These are phyloP conservation scores for Mycena olivaceomarginata DNA, from an alignment of 768 basidiomycete species.

Conservation along the genomic window DNA sequence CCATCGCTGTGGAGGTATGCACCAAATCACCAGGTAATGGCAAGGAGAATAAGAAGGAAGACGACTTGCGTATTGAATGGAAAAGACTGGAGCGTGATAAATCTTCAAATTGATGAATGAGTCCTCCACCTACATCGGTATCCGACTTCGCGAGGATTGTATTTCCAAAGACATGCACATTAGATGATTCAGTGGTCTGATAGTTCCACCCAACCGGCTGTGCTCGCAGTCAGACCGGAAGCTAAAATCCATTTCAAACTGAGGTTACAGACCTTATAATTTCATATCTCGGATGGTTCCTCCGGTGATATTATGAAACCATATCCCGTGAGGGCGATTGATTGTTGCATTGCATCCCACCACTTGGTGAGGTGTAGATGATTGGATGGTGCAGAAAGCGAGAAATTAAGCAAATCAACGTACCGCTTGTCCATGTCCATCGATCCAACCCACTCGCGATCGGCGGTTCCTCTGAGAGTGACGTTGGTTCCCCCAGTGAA, in stretches of 20 bases:
- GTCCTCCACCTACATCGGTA: slow-evolving; percentile 39
- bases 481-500: slow-evolving; percentile 59
- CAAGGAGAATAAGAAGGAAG: slow-evolving; percentile 26
- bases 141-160: slow-evolving; percentile 58
- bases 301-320: slow-evolving; percentile 56
- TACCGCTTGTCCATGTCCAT: slow-evolving; percentile 57
- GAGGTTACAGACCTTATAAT: slow-evolving; percentile 42
- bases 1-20: slow-evolving; percentile 33
- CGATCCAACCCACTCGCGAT: slow-evolving; percentile 63
- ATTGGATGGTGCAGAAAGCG: slow-evolving; percentile 30
- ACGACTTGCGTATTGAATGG: slow-evolving; percentile 47
- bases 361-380: slow-evolving; percentile 48
- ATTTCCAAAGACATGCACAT: slow-evolving; percentile 55
- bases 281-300: slow-evolving; percentile 60
- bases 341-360: slow-evolving; percentile 60
- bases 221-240: slow-evolving; percentile 10
- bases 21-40: slow-evolving; percentile 18
- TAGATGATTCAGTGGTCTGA: slow-evolving; percentile 52
- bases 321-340: slow-evolving; percentile 58
- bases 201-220: slow-evolving; percentile 63
- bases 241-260: slow-evolving; percentile 33
- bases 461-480: slow-evolving; percentile 59
- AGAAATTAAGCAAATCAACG: slow-evolving; percentile 22
- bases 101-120: slow-evolving; percentile 28
- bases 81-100: slow-evolving; percentile 42